These are phyloP conservation scores for Davidsoniella virescens DNA, from an alignment of 2,329 filamentous ascomycete species.

Conservation along the genomic window DNA sequence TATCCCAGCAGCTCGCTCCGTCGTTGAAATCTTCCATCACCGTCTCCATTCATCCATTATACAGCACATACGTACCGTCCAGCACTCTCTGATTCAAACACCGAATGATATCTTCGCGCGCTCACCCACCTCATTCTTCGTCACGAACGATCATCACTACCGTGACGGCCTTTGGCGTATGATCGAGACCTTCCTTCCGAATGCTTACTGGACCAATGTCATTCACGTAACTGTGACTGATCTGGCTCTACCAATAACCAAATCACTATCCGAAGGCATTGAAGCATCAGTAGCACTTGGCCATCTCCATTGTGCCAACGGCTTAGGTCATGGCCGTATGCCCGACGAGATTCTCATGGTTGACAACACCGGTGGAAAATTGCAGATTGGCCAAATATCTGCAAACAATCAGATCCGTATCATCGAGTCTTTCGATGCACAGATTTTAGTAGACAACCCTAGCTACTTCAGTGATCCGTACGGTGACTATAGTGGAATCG, in stretches of 20 bases:
- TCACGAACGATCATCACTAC: constrained; percentile 45
- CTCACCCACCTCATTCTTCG: constrained; percentile 32
- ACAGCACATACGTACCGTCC: constrained; percentile 35
- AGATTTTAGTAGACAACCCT: constrained; percentile 37
- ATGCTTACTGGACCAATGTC: constrained; percentile 32
- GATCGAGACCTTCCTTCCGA: constrained; percentile 29
- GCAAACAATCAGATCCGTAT: constrained; percentile 13
- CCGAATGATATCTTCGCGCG: constrained; percentile 41
- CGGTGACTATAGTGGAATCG: constrained; percentile 35
- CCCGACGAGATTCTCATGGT: constrained; percentile 26
- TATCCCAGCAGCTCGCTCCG: constrained; percentile 24
- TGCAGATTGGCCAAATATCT: constrained; percentile 21
- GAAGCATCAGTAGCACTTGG: constrained; percentile 27
- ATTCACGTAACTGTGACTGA: constrained; percentile 21
- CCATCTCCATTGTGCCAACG: constrained; percentile 38
- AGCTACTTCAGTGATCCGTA: constrained; percentile 39
- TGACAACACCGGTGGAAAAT: constrained; percentile 27
- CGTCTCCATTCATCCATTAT: constrained; percentile 25
- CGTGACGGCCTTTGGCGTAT: constrained; percentile 29
- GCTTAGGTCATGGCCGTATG: constrained; percentile 32
- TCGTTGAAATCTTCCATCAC: constrained; percentile 42
- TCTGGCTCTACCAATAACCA: constrained; percentile 10
- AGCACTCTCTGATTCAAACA: constrained; percentile 35
- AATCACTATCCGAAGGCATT: constrained; percentile 21
- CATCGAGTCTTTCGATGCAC: constrained; percentile 11